phyloP scores from a whole-genome alignment of 371 early-diverging fungal species.

The Rhizopus delemar region DNA sequence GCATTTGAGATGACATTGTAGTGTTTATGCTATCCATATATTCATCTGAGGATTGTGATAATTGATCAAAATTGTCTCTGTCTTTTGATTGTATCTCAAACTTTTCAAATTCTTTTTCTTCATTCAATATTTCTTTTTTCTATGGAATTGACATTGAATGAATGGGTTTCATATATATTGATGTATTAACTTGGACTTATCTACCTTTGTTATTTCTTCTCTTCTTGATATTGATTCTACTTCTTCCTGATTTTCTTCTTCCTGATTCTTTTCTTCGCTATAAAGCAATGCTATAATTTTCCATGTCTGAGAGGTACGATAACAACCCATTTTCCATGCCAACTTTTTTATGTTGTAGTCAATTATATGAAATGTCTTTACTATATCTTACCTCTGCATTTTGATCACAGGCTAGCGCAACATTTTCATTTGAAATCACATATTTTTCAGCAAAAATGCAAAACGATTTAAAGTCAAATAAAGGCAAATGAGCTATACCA shows the following conservation, averaged over 20 bases:
- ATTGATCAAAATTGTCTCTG: slow-evolving; percentile 21
- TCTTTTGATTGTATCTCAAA: neutral
- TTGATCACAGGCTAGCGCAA: slow-evolving; percentile 62
- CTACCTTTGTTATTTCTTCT: neutral
- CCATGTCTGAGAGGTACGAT: slow-evolving; percentile 82
- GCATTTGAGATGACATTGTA: slow-evolving; percentile 9
- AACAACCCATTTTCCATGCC: slow-evolving; percentile 65
- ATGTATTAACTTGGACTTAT: neutral
- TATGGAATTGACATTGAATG: neutral
- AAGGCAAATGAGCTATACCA: slow-evolving; percentile 64
- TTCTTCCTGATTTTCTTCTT: slow-evolving; percentile 28
- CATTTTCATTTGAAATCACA: slow-evolving; percentile 42
- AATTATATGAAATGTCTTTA: no score
- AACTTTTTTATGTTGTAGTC: slow-evolving; percentile 29
- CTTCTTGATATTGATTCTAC: slow-evolving; percentile 1
- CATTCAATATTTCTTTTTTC: neutral
- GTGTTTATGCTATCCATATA: slow-evolving; percentile 20
- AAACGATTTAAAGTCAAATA: slow-evolving; percentile 73
- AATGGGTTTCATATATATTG: no score
- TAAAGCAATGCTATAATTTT: slow-evolving; percentile 70
- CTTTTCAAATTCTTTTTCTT: slow-evolving; percentile 1
- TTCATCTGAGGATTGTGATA: slow-evolving; percentile 21
- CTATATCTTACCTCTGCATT: slow-evolving; percentile 61
- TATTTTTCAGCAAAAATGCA: slow-evolving; percentile 70
- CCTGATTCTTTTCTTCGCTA: slow-evolving; percentile 31